Evolutionary conservation across 306 rosid species (phyloP), one percentile per base, ranked within the genome.

Genomic region (Acacia confusa): DNA sequence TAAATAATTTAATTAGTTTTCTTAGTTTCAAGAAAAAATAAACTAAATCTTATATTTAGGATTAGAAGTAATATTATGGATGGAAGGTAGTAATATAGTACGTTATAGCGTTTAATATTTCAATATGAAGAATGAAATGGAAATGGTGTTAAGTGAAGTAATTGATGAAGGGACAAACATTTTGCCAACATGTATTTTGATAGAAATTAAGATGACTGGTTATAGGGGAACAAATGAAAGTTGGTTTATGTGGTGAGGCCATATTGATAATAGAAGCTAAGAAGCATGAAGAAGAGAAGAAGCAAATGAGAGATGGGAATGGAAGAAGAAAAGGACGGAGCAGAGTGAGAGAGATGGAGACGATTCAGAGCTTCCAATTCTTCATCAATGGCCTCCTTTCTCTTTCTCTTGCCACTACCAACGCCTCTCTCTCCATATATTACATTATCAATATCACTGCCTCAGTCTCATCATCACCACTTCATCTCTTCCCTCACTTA

Each of bases 361-460:
- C 72, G 22, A 67, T 34, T 67, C 27, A n/a, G 47, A 36, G 25
- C 45, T 67, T 8, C 14, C 71, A 19, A 47, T 9, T 19, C 8
- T 60, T 60, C 66, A 60, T 60, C 66, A 11, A 36, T 68, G 48
- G 48, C 72, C 9, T 68, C 72, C 28, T 57, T 22, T 67, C 72
- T 36, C 72, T 68, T 20, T 68, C 72, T 68, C 15, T 67, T 19
- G 7, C 15, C 45, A 66, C 71, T n/a, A 65, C 8, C 40, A 65
- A 28, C 63, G 7, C 63, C 64, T 22, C 28, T n/a, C 64, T 24
- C 30, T n/a, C 64, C 10, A 14, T 30, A 2, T 0, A 53, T 45
- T 14, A 14, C 15, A 16, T 47, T 47, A 47, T 47, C 2, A 14
- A 47, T 47, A 47, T 47, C 52, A 47, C 52, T 2, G 16, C 52